Percentiles rank a stretch among this genome's conserved stretches.
Conservation (phyloP, 2,329 filamentous ascomycete genomes). For the Hirsutella minnesotensis region DNA sequence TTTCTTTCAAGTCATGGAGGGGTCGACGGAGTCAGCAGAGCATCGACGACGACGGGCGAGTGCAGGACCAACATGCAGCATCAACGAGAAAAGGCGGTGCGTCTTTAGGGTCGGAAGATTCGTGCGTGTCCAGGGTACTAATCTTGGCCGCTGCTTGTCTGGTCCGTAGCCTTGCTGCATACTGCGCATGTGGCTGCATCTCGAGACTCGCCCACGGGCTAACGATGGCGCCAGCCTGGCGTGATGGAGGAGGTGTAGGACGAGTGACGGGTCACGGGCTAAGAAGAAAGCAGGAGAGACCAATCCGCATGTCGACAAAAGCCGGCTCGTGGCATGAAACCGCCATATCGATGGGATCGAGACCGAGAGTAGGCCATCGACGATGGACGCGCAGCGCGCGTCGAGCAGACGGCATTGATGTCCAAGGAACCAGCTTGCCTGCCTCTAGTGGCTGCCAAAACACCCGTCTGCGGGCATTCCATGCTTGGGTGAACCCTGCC, state of each 20-base stretch:
- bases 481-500: constrained; percentile 1
- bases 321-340: no score
- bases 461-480: neutral
- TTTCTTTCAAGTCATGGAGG: no score
- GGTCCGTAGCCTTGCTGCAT: no score
- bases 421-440: no score
- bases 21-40: no score
- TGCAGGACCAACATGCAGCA: neutral
- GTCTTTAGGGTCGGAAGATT: neutral
- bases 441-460: neutral
- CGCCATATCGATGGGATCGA: constrained; percentile 1
- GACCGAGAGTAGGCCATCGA: constrained; percentile 6
- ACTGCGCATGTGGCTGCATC: neutral
- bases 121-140: neutral
- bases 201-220: neutral
- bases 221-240: neutral
- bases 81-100: neutral
- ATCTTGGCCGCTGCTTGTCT: neutral
- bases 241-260: neutral
- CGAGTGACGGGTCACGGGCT: neutral
- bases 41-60: neutral
- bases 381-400: constrained; percentile 1
- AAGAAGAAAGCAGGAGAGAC: neutral
- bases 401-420: neutral
- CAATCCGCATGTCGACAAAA: no score